Base-by-base conservation (phyloP, 2,329 filamentous ascomycete species). In the Colletotrichum echinochloae region DNA sequence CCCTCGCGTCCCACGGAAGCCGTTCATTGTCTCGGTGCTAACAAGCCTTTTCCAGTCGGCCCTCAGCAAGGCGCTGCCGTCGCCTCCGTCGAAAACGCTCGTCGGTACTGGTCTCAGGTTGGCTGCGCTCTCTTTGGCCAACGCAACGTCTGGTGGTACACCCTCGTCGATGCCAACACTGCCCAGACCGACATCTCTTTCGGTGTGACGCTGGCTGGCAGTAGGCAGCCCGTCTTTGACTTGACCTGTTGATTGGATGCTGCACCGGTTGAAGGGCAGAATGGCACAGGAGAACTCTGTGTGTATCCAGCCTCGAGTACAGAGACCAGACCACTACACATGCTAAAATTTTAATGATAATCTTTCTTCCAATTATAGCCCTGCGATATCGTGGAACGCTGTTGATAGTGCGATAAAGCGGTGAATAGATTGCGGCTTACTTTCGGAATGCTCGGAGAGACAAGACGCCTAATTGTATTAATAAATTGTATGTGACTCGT, bases 81-180 rank as follows among this genome's bases (percentile, higher is more conserved):
- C 23, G 76, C 88, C 37, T 83, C 76, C 52, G 76, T 83, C 30
- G 78, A 80, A 16, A 89, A 88, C 72, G 85, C 87, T 18, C 57
- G 3, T 12, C 28, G 23, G 5, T 71, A 71, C 46, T 71, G 69
- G 69, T 60, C 54, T 23, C 39, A 70, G 18, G 66, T 71, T 16
- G 69, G 69, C 7, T 71, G 65, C 16, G 60, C 52, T 12, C 39
- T 71, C 59, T 71, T 71, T 28, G 59, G 60, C 0, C 65, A 65
- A 60, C 49, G 60, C 54, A 70, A 71, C n/a, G 65, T 70, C 9
- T 71, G 65, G 54, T 71, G 69, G 69, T 71, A 71, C 69, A 71
- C 54, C 1, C 54, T 71, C 26, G 14, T 60, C 20, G 69, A 71
- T n/a, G 60, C 69, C 26, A 71, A 71, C 44, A 60, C 66, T 2